These are phyloP conservation scores for Lichtheimia hyalospora DNA, from an alignment of 371 early-diverging fungal genomes.

Conservation along the genomic window DNA sequence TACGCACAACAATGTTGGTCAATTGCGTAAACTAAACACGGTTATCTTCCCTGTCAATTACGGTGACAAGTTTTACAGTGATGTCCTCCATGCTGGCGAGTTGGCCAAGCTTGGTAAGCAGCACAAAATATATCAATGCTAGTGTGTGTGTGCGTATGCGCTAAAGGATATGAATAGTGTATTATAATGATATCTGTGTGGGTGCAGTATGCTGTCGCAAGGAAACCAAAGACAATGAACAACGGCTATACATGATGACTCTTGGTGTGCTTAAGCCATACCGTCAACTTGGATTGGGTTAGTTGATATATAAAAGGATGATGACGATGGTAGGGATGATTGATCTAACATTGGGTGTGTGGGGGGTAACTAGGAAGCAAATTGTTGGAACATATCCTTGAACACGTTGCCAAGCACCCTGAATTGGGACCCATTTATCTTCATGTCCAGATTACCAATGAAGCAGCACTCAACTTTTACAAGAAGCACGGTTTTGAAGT, in stretches of 20 bases:
- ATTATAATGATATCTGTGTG: constrained; percentile 71
- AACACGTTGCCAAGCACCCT: constrained; percentile 39
- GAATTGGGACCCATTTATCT: constrained; percentile 63
- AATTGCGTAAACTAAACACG: constrained; percentile 75
- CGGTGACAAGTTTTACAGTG: constrained; percentile 77
- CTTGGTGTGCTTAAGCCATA: constrained; percentile 90
- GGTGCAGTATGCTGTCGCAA: constrained; percentile 90
- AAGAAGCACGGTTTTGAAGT: constrained; percentile 79
- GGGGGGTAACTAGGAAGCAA: constrained; percentile 48
- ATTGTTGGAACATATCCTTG: constrained; percentile 63
- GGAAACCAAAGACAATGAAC: constrained; percentile 46
- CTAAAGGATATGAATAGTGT: constrained; percentile 47
- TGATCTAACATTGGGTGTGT: background rate
- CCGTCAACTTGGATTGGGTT: constrained; percentile 83
- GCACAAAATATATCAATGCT: background rate
- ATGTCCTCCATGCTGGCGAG: constrained; percentile 69
- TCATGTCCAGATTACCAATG: constrained; percentile 91
- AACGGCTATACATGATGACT: constrained; percentile 89
- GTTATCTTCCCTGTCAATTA: constrained; percentile 89
- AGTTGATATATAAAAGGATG: background rate
- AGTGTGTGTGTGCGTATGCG: background rate
- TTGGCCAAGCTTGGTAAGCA: constrained; percentile 71
- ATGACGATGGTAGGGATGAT: background rate
- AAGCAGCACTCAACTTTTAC: constrained; percentile 87
- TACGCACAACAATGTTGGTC: constrained; percentile 68